Conservation (phyloP, 2,329 filamentous ascomycete species). For the Biscogniauxia mediterranea region DNA sequence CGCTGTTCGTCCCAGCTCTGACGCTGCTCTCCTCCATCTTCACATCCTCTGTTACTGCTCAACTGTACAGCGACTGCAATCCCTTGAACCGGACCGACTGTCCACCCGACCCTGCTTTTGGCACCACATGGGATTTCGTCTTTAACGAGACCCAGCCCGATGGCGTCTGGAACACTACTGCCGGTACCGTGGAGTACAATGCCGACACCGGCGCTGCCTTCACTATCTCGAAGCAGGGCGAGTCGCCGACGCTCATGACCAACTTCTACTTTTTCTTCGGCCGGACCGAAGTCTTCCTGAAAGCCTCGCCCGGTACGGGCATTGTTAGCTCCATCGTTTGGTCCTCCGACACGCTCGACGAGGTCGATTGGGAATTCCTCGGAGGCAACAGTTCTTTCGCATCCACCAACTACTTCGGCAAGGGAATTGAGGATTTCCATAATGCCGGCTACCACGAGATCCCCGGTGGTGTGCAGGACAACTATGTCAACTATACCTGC, state of each 20-base stretch:
- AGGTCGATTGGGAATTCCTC: slow-evolving; percentile 85
- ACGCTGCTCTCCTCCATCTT: slow-evolving; percentile 42
- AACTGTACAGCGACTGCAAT: slow-evolving; percentile 77
- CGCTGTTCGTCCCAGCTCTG: slow-evolving; percentile 30
- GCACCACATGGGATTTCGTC: slow-evolving; percentile 58
- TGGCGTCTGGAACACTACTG: slow-evolving; percentile 67
- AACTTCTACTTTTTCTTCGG: slow-evolving; percentile 88
- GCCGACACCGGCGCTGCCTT: slow-evolving; percentile 66
- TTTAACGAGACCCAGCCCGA: slow-evolving; percentile 62
- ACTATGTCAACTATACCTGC: slow-evolving; percentile 74
- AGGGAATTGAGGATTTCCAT: slow-evolving; percentile 63
- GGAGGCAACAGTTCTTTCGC: slow-evolving; percentile 63
- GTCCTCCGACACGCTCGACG: slow-evolving; percentile 79
- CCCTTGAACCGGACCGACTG: slow-evolving; percentile 67
- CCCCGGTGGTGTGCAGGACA: slow-evolving; percentile 52
- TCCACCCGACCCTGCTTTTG: slow-evolving; percentile 68
- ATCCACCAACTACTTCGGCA: slow-evolving; percentile 77
- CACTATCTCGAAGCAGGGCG: slow-evolving; percentile 65
- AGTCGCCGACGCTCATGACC: slow-evolving; percentile 76
- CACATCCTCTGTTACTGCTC: slow-evolving; percentile 55
- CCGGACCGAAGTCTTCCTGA: slow-evolving; percentile 73
- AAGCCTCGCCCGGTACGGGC: slow-evolving; percentile 70
- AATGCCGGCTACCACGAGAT: slow-evolving; percentile 60
- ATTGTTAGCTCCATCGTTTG: slow-evolving; percentile 82
- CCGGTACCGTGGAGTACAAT: slow-evolving; percentile 62